Percentiles rank a stretch among this genome's conserved stretches.
Evolutionary conservation across 345 rosid genomes (phyloP).

Genomic region (Orychophragmus violaceus): DNA sequence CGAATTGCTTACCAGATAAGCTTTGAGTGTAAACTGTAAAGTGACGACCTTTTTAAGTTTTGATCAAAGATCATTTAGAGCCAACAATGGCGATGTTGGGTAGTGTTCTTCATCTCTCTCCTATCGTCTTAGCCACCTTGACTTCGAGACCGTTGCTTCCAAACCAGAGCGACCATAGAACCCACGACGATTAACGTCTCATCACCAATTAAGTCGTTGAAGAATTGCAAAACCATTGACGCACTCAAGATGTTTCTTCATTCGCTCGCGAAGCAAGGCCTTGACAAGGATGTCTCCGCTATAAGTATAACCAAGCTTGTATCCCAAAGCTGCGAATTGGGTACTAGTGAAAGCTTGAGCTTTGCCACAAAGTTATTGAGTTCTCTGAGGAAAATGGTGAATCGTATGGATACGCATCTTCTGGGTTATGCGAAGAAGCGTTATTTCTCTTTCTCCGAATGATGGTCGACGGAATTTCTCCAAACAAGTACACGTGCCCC

Average conservation of each 20-base stretch:
- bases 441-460: constrained; percentile 35
- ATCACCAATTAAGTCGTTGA: constrained; percentile 16
- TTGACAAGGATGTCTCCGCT: constrained; percentile 19
- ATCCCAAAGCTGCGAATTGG: constrained; percentile 40
- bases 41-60: background rate
- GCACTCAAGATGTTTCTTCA: constrained; percentile 40
- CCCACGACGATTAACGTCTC: background rate
- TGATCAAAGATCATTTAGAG: background rate
- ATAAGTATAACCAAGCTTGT: constrained; percentile 32
- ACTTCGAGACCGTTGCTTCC: constrained; percentile 8
- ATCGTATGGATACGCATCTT: constrained; percentile 34
- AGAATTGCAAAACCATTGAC: constrained; percentile 36
- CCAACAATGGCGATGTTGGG: constrained; percentile 24
- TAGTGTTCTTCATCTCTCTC: constrained; percentile 18
- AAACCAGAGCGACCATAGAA: background rate
- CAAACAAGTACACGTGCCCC: constrained; percentile 59
- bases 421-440: constrained; percentile 43
- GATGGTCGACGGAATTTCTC: constrained; percentile 37
- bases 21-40: background rate
- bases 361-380: constrained; percentile 43
- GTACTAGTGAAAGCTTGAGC: constrained; percentile 44
- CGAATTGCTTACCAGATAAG: too few species aligned
- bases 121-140: constrained; percentile 19
- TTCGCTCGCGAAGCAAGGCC: constrained; percentile 34
- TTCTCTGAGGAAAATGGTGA: constrained; percentile 27